Evolutionary conservation across 129 eudicot genomes (phyloP), one percentile per base, ranked within the genome.

Genomic region (Lonicera japonica): DNA sequence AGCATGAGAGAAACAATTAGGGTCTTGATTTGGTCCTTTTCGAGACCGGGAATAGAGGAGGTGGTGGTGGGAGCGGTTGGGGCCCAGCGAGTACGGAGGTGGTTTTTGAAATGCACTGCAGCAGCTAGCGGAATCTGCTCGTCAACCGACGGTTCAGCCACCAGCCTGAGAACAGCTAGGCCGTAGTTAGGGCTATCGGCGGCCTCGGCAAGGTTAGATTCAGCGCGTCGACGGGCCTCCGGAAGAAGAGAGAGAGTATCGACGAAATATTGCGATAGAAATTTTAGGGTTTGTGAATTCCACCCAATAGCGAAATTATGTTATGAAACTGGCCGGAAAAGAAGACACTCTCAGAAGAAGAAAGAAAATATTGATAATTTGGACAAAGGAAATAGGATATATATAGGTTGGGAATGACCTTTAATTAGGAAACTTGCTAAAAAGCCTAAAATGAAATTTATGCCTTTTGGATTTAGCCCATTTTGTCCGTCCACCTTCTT

Each of bases 71-170:
- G 54, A 1, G 75, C 36, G 4, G 75, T 41, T 0, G 75, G 72
- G 5, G 71, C 51, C 96, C 98, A 92, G 0, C 85, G 86, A 10
- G 74, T 55, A 54, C 82, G 84, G 39, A 87, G 90, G 63, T 80
- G 90, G 79, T 92, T 92, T 16, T 87, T 87, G 76, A 92, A 92
- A 86, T 82, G 80, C 6, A 92, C 98, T 1, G 98, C 90, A 2
- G 95, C 96, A 8, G 88, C 72, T 18, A 77, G 96, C 19, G 88
- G 89, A 81, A 87, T 80, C 82, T 71, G 76, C 67, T 84, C 95
- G 54, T 84, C 91, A 10, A 92, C 82, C 15, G 90, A 17, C 5
- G 82, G 74, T 48, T 83, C 94, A 0, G 83, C 87, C 15, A 92
- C 80, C 9, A 92, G 88, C 10, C 86, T 87, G 60, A 87, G 98